Evolutionary conservation across 2,329 filamentous ascomycete species (phyloP).

Genomic region (Monilinia fructicola): DNA sequence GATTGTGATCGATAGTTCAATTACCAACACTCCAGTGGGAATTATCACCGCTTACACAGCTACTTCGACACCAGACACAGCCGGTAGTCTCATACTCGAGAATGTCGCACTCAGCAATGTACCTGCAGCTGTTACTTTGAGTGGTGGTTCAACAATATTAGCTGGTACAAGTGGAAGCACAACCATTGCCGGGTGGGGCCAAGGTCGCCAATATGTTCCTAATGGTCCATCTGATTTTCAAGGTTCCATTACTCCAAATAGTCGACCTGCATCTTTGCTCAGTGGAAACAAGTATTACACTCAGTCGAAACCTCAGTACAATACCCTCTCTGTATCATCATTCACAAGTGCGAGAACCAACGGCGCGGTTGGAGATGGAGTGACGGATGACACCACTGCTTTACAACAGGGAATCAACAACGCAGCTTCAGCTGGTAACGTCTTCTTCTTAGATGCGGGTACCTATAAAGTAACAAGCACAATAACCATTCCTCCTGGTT

Average conservation of each 20-base stretch:
- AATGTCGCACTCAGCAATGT: constrained; percentile 23
- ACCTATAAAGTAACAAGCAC: constrained; percentile 53
- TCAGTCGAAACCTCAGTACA: constrained; percentile 56
- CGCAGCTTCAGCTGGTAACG: constrained; percentile 49
- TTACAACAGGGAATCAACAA: constrained; percentile 56
- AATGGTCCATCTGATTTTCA: constrained; percentile 45
- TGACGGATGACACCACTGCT: constrained; percentile 58
- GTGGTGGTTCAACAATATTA: constrained; percentile 33
- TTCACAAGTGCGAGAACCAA: constrained; percentile 48
- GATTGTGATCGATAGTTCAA: constrained; percentile 54
- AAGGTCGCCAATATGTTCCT: constrained; percentile 53
- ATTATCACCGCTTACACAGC: constrained; percentile 52
- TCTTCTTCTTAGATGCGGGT: constrained; percentile 58
- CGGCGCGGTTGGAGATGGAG: constrained; percentile 52
- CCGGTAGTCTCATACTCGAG: constrained; percentile 23
- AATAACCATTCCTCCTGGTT: constrained; percentile 47
- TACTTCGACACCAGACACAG: constrained; percentile 45
- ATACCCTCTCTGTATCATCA: constrained; percentile 41
- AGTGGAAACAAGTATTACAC: constrained; percentile 42
- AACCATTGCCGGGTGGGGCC: constrained; percentile 18
- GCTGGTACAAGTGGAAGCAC: constrained; percentile 23
- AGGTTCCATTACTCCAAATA: constrained; percentile 43
- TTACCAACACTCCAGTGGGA: constrained; percentile 50
- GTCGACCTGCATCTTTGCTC: constrained; percentile 16
- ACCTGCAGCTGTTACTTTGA: constrained; percentile 39